Base-by-base conservation (phyloP, 768 basidiomycete species). In the Tubosaeta sp. region DNA sequence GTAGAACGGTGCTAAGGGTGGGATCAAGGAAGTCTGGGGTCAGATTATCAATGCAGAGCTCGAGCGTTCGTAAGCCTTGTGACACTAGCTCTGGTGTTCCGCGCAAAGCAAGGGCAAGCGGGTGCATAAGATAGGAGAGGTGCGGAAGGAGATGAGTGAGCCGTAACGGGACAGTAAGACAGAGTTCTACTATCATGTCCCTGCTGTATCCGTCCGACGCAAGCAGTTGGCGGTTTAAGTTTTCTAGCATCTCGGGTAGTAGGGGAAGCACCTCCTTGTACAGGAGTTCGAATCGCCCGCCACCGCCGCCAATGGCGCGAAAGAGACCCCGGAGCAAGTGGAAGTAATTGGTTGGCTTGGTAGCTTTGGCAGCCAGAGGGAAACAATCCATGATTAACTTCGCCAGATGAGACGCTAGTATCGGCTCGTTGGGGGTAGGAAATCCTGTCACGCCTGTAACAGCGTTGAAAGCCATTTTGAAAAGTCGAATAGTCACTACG, bases 21-120 rank as follows among this genome's bases (percentile, higher is more conserved):
- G 97, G 97, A 62, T 98, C 95, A 27, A 99, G 79, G 74, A 98
- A 98, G 70, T 98, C 97, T 2, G 93, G 92, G 0, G 93, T 97
- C 26, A 99, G 80, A 65, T 98, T 99, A 74, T 99, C 97, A 63
- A 98, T 95, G 72, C 95, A 98, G n/a, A 99, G 78, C 69, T 99
- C 97, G 53, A 99, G 81, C 0, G 97, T 99, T 6, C 97, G 83
- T 25, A 99, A 74, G 42, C 97, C 97, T 73, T 99, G 97, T 22
- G 92, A 86, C 49, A 97, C 88, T 43, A 97, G 82, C 49, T 99
- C 97, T 6, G 86, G 81, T 35, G 81, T 83, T 34, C 94, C 94
- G 46, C 86, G 83, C 47, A 99, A 74, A 8, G 97, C 94, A 46
- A 95, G 76, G 3, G 95, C 93, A 27, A 99, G 78, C 1, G 97